A percentile compares a stretch with the other conserved stretches of the same genome.
phyloP scores from a whole-genome alignment of 306 rosid genomes.

The Corylus avellana region DNA sequence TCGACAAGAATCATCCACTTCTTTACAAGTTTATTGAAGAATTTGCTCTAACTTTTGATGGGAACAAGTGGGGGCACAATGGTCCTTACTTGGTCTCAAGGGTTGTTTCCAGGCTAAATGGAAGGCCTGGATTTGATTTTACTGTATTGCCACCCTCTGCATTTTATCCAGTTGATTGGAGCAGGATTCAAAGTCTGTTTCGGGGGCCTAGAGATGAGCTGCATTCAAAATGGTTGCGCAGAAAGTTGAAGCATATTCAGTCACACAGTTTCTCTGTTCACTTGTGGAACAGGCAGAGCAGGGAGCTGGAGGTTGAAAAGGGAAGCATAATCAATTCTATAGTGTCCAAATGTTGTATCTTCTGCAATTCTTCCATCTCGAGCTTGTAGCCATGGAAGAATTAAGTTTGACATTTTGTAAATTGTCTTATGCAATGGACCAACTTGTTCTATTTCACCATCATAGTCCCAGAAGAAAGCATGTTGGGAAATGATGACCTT shows the following conservation, averaged over 20 bases:
- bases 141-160: constrained; percentile 71
- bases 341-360: constrained; percentile 47
- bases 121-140: constrained; percentile 48
- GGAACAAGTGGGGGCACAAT: constrained; percentile 96
- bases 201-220: constrained; percentile 48
- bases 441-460: constrained; percentile 16
- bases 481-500: background rate
- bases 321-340: constrained; percentile 76
- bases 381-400: constrained; percentile 32
- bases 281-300: constrained; percentile 81
- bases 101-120: constrained; percentile 68
- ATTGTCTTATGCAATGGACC: constrained; percentile 16
- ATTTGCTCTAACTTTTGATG: constrained; percentile 83
- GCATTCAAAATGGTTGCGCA: constrained; percentile 58
- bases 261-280: constrained; percentile 68
- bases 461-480: background rate
- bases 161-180: constrained; percentile 90
- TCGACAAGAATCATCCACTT: constrained; percentile 77
- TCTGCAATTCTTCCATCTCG: constrained; percentile 47
- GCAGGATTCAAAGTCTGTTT: constrained; percentile 53
- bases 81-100: constrained; percentile 94
- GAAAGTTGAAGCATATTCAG: constrained; percentile 51
- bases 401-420: constrained; percentile 13
- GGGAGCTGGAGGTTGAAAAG: constrained; percentile 50
- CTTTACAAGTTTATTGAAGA: constrained; percentile 76